Base-by-base conservation (phyloP, 208 protist species). In the Leishmania guyanensis region DNA sequence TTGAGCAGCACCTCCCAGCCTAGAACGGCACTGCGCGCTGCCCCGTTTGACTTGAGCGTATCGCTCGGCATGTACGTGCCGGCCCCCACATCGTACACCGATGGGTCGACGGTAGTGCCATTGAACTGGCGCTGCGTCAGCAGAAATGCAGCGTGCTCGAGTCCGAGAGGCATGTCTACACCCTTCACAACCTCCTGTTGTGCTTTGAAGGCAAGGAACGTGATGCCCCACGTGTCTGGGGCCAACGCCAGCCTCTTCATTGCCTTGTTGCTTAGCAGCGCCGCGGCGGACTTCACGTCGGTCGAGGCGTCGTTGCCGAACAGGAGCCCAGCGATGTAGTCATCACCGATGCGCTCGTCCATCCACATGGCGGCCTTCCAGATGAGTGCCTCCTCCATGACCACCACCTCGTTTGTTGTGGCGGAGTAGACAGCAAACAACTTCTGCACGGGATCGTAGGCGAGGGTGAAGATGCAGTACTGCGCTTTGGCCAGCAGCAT, bases 281-380 rank as follows among this genome's bases (percentile, higher is more conserved):
- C 56, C 9, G 87, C 80, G 8, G 88, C 89, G 12, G 88, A 78
- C 84, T 89, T 93, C 16, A 97, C 75, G 5, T 79, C 64, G 0
- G 65, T n/a, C 9, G 81, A 87, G 53, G 84, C 77, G 69, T 96
- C 93, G 75, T 84, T 86, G 48, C 86, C 84, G 77, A 97, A 97
- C 8, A 97, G 36, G 26, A 97, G 86, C 54, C 92, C 92, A 26
- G 94, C 94, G 72, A 97, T 95, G 89, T 91, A 96, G 17, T 95
- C 90, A 16, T 95, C 92, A n/a, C 85, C 86, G 66, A 97, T 88
- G 62, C 87, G 87, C 66, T 93, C 91, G 43, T 97, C 94, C 81
- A 97, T 84, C 94, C 94, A 97, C 79, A 93, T 91, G 54, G 91
- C 84, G 36, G 83, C 87, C 82, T 95, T 96, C 93, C 94, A 97